phyloP scores from a whole-genome alignment of 208 protist genomes.

The Sergeia podlipaevii region DNA sequence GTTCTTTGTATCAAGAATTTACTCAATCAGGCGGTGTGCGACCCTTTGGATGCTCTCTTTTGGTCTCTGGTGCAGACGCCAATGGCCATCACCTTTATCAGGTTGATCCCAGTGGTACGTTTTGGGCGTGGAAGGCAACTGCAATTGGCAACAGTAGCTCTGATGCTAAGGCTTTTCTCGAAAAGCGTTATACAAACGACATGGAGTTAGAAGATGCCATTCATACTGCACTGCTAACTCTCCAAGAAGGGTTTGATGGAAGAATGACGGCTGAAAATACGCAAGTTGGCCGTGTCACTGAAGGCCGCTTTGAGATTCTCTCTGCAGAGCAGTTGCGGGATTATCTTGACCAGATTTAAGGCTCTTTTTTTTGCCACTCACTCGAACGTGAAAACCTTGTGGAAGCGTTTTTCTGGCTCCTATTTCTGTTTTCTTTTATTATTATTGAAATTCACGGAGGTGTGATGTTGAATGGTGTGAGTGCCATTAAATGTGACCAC shows the following conservation, averaged over 20 bases:
- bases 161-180: slow-evolving; percentile 98
- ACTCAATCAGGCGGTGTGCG: slow-evolving; percentile 99
- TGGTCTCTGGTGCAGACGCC: slow-evolving; percentile 97
- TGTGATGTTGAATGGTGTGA: no score
- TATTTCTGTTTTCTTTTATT: no score
- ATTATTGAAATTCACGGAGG: no score
- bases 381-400: background rate
- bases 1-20: slow-evolving; percentile 98
- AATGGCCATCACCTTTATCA: slow-evolving; percentile 98
- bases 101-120: slow-evolving; percentile 98
- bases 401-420: slow-evolving; percentile 2
- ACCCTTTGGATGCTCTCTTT: slow-evolving; percentile 99
- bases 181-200: slow-evolving; percentile 98
- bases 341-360: slow-evolving; percentile 87
- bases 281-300: slow-evolving; percentile 97
- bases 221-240: slow-evolving; percentile 98
- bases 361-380: background rate
- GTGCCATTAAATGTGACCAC: background rate
- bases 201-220: slow-evolving; percentile 99
- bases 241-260: slow-evolving; percentile 97
- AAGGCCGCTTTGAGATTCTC: slow-evolving; percentile 75
- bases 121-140: slow-evolving; percentile 99
- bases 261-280: slow-evolving; percentile 98
- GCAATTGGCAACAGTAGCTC: slow-evolving; percentile 98
- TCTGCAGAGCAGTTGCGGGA: slow-evolving; percentile 76